Base-by-base conservation (phyloP, 2,329 filamentous ascomycete species). In the Exserohilum rostratum region DNA sequence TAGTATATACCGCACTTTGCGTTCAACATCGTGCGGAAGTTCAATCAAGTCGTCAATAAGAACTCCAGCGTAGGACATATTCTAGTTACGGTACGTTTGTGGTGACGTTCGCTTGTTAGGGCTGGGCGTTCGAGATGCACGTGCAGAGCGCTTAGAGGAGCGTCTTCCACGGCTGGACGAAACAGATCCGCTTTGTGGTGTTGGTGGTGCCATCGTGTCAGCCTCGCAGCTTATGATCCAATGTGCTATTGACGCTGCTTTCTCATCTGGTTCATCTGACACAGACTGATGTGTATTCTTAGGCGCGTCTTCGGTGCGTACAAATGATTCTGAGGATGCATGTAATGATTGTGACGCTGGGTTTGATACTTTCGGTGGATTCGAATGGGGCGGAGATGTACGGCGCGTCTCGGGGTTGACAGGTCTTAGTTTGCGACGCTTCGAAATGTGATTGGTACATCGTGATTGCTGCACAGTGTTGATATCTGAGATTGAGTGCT, bases 81-180 rank as follows among this genome's bases (percentile, higher is more conserved):
- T 66, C 47, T 55, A 53, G 20, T 46, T 63, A 55, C 60, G 55
- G 50, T 61, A 66, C 37, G 60, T 61, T 49, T 66, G 60, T 20
- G 47, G 61, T 1, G 52, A 50, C 44, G 51, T 52, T 49, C 44
- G 51, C 47, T 65, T 63, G 60, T 50, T 61, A 47, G 61, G 57
- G 40, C 60, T 65, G 10, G 58, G 60, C 22, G 61, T 60, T 38
- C 56, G 53, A 54, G 52, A 58, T 52, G 12, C 13, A 49, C 37
- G 27, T 35, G 18, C 37, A 49, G n/a, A 49, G 29, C 20, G 46
- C n/a, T 18, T 49, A 40, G 46, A 40, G 29, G 20, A 20, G n/a
- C 46, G 46, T 34, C 46, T 42, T 7, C 37, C 43, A 46, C 30
- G 43, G 18, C 43, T 33, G 27, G 35, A 40, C 35, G 35, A 34